Evolutionary conservation across 805 yeast species (phyloP).

Genomic region (Ogataea paraovalis): DNA sequence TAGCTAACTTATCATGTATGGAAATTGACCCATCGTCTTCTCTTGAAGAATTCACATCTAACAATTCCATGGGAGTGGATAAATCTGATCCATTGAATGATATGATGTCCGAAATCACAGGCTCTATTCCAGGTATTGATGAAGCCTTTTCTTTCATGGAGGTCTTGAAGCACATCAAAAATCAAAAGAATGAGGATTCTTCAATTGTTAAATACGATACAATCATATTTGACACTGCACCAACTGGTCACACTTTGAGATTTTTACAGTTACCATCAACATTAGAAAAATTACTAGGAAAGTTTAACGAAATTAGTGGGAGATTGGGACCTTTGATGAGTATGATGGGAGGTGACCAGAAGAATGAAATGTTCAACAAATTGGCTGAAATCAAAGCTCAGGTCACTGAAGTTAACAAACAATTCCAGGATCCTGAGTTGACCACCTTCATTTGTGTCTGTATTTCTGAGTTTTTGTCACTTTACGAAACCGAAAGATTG

Average conservation of each 20-base stretch:
- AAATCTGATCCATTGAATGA: constrained; percentile 61
- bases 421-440: constrained; percentile 92
- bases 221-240: constrained; percentile 98
- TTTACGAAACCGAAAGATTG: constrained; percentile 96
- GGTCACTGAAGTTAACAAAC: constrained; percentile 86
- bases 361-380: constrained; percentile 71
- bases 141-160: constrained; percentile 98
- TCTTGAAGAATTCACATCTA: constrained; percentile 68
- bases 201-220: constrained; percentile 62
- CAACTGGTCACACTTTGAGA: constrained; percentile 97
- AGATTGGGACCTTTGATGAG: constrained; percentile 88
- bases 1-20: constrained; percentile 89
- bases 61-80: constrained; percentile 37
- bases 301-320: constrained; percentile 81
- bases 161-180: constrained; percentile 92
- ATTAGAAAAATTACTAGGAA: constrained; percentile 78
- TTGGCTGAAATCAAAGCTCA: constrained; percentile 75
- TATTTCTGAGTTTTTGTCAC: constrained; percentile 91
- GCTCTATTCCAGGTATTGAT: constrained; percentile 96
- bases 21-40: constrained; percentile 97
- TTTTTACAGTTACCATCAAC: constrained; percentile 94
- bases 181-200: constrained; percentile 42
- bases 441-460: constrained; percentile 97
- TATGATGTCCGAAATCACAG: constrained; percentile 86
- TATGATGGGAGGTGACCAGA: constrained; percentile 64